A percentile compares a stretch with the other conserved stretches of the same genome.
phyloP scores from a whole-genome alignment of 2,329 filamentous ascomycete genomes.

The Myrmaecium sp. region DNA sequence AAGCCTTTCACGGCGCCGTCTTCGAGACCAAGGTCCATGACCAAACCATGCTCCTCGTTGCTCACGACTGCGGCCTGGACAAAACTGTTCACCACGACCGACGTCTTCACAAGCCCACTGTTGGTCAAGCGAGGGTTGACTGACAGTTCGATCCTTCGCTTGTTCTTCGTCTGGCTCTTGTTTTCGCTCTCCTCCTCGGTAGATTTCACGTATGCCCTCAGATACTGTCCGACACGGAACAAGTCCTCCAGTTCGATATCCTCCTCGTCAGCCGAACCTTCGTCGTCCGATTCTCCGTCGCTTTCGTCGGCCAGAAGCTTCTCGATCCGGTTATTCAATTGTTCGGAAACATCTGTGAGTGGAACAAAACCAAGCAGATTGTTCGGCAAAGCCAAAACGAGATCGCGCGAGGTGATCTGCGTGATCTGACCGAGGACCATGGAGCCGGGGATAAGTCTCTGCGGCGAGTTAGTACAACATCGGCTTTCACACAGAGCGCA shows the following conservation, averaged over 20 bases:
- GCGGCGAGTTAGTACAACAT: constrained; percentile 8
- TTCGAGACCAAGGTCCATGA: constrained; percentile 78
- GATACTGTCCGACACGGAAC: constrained; percentile 72
- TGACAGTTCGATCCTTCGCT: constrained; percentile 74
- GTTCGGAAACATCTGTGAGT: constrained; percentile 76
- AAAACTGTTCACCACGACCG: constrained; percentile 57
- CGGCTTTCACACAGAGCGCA: not conserved
- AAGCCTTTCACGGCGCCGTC: constrained; percentile 59
- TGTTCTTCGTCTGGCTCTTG: constrained; percentile 40
- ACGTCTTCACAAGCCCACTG: constrained; percentile 51
- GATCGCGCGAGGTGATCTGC: constrained; percentile 60
- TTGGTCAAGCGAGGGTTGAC: constrained; percentile 68
- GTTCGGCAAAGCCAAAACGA: constrained; percentile 76
- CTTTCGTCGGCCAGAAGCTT: constrained; percentile 44
- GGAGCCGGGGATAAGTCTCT: constrained; percentile 74
- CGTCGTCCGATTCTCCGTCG: constrained; percentile 37
- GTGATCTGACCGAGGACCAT: constrained; percentile 76
- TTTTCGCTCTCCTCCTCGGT: constrained; percentile 48
- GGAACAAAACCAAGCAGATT: constrained; percentile 82
- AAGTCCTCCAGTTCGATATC: constrained; percentile 57
- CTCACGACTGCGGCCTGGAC: constrained; percentile 79
- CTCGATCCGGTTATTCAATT: constrained; percentile 61
- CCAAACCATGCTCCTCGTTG: constrained; percentile 86
- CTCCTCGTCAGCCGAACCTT: constrained; percentile 34
- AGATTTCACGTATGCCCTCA: constrained; percentile 68